Conservation (phyloP, 495 filamentous ascomycete genomes). For the Lasiosphaeria ovina region DNA sequence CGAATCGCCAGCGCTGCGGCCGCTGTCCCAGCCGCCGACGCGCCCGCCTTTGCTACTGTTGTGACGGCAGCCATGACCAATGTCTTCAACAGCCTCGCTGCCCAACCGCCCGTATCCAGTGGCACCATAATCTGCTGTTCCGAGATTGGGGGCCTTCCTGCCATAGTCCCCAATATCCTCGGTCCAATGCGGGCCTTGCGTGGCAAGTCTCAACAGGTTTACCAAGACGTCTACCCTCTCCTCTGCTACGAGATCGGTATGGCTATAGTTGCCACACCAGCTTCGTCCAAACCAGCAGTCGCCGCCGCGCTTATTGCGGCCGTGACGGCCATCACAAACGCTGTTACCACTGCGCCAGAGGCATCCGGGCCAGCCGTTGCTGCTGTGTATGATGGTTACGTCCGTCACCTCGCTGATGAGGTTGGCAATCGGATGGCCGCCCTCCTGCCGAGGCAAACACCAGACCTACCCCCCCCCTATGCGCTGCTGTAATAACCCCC, state of each 20-base stretch:
- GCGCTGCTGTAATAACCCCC: neutral
- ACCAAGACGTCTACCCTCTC: neutral
- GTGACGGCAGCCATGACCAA: neutral
- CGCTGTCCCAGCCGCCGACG: neutral
- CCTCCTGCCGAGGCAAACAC: neutral
- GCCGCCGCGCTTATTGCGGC: neutral
- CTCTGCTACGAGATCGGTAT: neutral
- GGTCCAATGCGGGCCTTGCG: neutral
- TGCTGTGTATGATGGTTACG: neutral
- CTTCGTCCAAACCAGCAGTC: neutral
- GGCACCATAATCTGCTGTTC: neutral
- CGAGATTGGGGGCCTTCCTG: neutral
- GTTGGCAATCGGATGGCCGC: neutral
- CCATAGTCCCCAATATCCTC: neutral
- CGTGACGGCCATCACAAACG: neutral
- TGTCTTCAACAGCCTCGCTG: neutral
- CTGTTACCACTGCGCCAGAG: neutral
- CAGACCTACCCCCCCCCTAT: neutral
- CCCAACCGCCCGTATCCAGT: neutral
- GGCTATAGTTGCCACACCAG: neutral
- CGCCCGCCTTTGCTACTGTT: neutral
- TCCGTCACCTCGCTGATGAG: neutral
- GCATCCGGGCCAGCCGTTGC: neutral
- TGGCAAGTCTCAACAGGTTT: neutral
- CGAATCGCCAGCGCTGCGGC: neutral